Percentiles rank a stretch among this genome's conserved stretches.
Evolutionary conservation across 2,329 filamentous ascomycete species (phyloP).

Genomic region (Claviceps digitariae): DNA sequence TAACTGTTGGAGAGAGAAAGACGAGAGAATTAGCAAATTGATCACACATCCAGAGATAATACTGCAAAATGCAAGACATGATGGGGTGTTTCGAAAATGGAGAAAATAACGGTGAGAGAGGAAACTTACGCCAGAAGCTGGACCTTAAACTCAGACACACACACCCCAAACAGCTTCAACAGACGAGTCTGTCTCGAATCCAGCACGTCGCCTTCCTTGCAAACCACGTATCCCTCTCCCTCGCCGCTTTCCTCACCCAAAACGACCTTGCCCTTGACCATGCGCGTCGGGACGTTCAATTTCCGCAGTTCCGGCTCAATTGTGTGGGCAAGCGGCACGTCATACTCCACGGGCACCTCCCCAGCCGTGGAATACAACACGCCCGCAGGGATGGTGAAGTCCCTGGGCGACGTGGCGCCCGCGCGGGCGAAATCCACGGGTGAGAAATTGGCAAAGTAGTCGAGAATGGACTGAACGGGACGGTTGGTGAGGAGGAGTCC

Average conservation of each 20-base stretch:
- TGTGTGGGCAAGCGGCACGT: conserved; percentile 75
- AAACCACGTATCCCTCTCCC: conserved; percentile 56
- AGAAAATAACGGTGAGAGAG: neutral
- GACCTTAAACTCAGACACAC: conserved; percentile 81
- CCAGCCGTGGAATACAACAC: conserved; percentile 68
- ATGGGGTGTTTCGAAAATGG: neutral
- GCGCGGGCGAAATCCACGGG: conserved; percentile 86
- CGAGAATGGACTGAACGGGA: conserved; percentile 47
- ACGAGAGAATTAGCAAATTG: neutral
- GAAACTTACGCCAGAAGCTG: conserved; percentile 54
- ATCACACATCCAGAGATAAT: neutral
- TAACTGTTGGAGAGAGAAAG: conserved; percentile 26
- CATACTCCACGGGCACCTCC: conserved; percentile 65
- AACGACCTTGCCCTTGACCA: conserved; percentile 79
- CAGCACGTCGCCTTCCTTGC: conserved; percentile 69
- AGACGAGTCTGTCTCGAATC: conserved; percentile 88
- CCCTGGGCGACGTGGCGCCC: conserved; percentile 59
- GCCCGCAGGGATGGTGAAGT: conserved; percentile 73
- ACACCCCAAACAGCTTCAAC: conserved; percentile 85
- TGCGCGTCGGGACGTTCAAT: conserved; percentile 75
- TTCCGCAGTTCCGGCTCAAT: conserved; percentile 83
- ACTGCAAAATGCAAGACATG: neutral
- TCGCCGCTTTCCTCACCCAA: conserved; percentile 45
- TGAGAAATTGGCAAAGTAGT: conserved; percentile 59
- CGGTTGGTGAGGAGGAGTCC: conserved; percentile 86